Evolutionary conservation across 805 yeast species (phyloP), one percentile per base, ranked within the genome.

Genomic region (Zygosaccharomyces siamensis): DNA sequence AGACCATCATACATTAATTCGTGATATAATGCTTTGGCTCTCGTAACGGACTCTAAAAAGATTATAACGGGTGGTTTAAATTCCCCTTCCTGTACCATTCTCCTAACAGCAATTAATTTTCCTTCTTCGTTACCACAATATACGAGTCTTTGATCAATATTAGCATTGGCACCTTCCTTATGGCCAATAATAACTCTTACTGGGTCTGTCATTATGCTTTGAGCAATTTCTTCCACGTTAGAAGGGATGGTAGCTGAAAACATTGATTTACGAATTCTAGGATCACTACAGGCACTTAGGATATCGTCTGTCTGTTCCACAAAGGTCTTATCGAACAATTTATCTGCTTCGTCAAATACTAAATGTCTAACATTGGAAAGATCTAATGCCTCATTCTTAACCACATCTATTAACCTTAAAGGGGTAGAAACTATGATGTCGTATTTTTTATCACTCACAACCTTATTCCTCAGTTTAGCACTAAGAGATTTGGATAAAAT

Each of bases 231-330:
- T 69, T 92, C 99, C 20, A 92, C 95, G 47, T 84, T 81, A 1
- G 97, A 86, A 1, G 98, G 96, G 50, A 93, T 84, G 0, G 99
- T 93, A 7, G 99, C 99, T 7, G 97, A 88, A 64, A 86, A 92
- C 72, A 95, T 83, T 8, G 93, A 81, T 68, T 83, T 88, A 45
- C 83, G 76, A 61, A 53, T 74, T 63, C 61, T 76, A 60, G 52
- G 78, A 63, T 69, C 67, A 5, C 58, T 57, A 52, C 73, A 67
- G 3, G 69, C 62, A 32, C 55, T 73, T 51, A 93, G 69, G 50
- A 93, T 84, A 46, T 80, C 83, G 66, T 93, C 99, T 0, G 97
- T 86, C 72, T 93, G 99, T 57, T 84, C 88, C 11, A 89, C 80
- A 59, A 93, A 93, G 14, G 86, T 83, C 54, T 82, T 78, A 60